Conservation (phyloP, 129 eudicot genomes). For the Tagetes patula region DNA sequence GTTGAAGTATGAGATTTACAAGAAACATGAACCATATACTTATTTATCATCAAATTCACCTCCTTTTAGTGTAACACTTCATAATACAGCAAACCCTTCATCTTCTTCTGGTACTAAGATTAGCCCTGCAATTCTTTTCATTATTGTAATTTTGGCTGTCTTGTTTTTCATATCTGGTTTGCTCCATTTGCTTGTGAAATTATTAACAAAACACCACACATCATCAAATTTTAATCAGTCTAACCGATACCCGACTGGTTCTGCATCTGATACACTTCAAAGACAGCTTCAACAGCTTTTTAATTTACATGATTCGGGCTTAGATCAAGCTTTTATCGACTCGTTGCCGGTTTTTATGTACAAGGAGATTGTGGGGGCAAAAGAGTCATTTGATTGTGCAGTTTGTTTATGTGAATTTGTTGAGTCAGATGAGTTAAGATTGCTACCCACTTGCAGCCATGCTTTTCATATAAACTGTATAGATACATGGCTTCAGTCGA, state of each 20-base stretch:
- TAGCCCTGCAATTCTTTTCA: constrained; percentile 46
- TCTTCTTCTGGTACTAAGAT: constrained; percentile 42
- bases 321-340: constrained; percentile 52
- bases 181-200: constrained; percentile 55
- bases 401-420: constrained; percentile 60
- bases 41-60: constrained; percentile 33
- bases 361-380: constrained; percentile 46
- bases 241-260: constrained; percentile 20
- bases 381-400: constrained; percentile 62
- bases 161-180: constrained; percentile 52
- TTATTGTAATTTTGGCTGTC: constrained; percentile 46
- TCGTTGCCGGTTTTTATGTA: constrained; percentile 54
- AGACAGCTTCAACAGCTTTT: constrained; percentile 64
- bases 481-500: constrained; percentile 63
- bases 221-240: constrained; percentile 35
- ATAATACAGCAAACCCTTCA: constrained; percentile 28
- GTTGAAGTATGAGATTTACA: constrained; percentile 52
- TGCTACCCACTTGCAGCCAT: constrained; percentile 56
- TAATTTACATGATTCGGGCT: constrained; percentile 51
- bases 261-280: constrained; percentile 49
- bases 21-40: constrained; percentile 46
- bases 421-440: constrained; percentile 38
- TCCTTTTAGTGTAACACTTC: constrained; percentile 30
- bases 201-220: constrained; percentile 38
- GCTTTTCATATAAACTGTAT: constrained; percentile 62